Evolutionary conservation across 495 filamentous ascomycete species (phyloP).

Genomic region (Aspergillus haitiensis): DNA sequence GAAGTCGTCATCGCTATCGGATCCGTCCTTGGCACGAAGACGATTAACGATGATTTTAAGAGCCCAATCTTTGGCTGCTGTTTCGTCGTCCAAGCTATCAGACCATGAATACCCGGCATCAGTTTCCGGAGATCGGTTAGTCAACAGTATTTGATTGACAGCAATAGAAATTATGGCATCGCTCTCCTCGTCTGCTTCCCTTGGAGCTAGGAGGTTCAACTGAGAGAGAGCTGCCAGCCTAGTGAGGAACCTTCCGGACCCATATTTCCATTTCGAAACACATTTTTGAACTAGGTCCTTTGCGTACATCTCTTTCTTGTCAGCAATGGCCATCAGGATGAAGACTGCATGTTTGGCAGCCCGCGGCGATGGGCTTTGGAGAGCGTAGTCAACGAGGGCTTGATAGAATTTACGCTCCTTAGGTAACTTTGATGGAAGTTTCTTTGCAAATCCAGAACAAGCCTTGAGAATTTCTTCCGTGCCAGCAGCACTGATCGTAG

Average conservation of each 20-base stretch:
- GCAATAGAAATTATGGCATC: conserved; percentile 79
- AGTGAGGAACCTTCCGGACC: conserved; percentile 73
- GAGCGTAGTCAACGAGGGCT: conserved; percentile 74
- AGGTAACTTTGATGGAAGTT: conserved; percentile 80
- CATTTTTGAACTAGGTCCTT: conserved; percentile 77
- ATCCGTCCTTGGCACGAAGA: conserved; percentile 63
- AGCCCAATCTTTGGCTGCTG: conserved; percentile 82
- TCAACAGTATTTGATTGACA: conserved; percentile 70
- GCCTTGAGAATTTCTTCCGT: conserved; percentile 90
- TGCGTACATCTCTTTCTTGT: conserved; percentile 82
- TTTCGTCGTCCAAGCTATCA: conserved; percentile 74
- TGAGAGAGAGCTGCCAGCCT: conserved; percentile 82
- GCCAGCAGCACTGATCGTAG: conserved; percentile 61
- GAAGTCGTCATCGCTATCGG: conserved; percentile 55
- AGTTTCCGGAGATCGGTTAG: conserved; percentile 58
- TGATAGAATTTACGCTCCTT: conserved; percentile 81
- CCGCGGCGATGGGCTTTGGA: conserved; percentile 75
- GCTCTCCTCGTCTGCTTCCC: conserved; percentile 68
- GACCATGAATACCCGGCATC: conserved; percentile 60
- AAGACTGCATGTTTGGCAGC: conserved; percentile 92
- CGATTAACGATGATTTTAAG: conserved; percentile 86
- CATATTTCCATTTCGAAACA: conserved; percentile 75
- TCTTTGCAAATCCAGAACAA: conserved; percentile 83
- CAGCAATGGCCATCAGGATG: conserved; percentile 77
- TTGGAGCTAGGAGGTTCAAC: conserved; percentile 72